These are phyloP conservation scores for Plasmodium cynomolgi DNA, from an alignment of 169 alveolate genomes.

Conservation along the genomic window DNA sequence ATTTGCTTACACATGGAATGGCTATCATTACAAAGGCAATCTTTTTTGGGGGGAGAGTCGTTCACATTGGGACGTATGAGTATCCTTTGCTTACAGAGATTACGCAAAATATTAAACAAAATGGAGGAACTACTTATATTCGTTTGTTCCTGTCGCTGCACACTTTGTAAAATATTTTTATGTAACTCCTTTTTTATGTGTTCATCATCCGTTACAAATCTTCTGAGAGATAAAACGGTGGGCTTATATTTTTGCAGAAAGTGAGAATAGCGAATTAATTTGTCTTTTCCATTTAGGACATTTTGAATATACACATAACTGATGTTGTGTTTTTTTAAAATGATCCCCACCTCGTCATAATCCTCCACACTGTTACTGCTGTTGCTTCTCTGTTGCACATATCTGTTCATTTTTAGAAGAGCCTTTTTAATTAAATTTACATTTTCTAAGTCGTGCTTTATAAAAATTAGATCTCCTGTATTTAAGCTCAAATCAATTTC, in stretches of 20 bases:
- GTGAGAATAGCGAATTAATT: slow-evolving; percentile 57
- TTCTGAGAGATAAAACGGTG: slow-evolving; percentile 67
- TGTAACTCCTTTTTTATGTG: slow-evolving; percentile 46
- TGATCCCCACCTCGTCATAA: slow-evolving; percentile 70
- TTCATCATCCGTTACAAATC: slow-evolving; percentile 67
- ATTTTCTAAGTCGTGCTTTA: slow-evolving; percentile 66
- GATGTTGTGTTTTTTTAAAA: slow-evolving; percentile 50
- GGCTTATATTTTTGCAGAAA: slow-evolving; percentile 73
- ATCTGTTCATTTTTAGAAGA: slow-evolving; percentile 49
- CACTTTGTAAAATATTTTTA: slow-evolving; percentile 26
- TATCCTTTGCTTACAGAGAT: slow-evolving; percentile 6
- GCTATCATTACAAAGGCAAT: slow-evolving; percentile 17
- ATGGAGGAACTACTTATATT: slow-evolving; percentile 7
- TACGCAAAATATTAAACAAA: slow-evolving; percentile 40
- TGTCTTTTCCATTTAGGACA: slow-evolving; percentile 44
- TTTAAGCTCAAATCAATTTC: slow-evolving; percentile 69
- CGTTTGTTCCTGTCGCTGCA: not conserved
- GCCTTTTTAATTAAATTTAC: slow-evolving; percentile 40
- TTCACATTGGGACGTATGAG: not conserved
- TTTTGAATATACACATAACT: slow-evolving; percentile 71
- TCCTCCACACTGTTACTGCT: not conserved
- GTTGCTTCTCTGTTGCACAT: slow-evolving; percentile 20
- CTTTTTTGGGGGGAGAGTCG: not conserved
- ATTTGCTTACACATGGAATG: slow-evolving; percentile 37
- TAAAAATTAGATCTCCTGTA: slow-evolving; percentile 69